Percentiles rank a stretch among this genome's conserved stretches.
phyloP scores from a whole-genome alignment of 2,329 filamentous ascomycete genomes.

The Verticillium nubilum region DNA sequence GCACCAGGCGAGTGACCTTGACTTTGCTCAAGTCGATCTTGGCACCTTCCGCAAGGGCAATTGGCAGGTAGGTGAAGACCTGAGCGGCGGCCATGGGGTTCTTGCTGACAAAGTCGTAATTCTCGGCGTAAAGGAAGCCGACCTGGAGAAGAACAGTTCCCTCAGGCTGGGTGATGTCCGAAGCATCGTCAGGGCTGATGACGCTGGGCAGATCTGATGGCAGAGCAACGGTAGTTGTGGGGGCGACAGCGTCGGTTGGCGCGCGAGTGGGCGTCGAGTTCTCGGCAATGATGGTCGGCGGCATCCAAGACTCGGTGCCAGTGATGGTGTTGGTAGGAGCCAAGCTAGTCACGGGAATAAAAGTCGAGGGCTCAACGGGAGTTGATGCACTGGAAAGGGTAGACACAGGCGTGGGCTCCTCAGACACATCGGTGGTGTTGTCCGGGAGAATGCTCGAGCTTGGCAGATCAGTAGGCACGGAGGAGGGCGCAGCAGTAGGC shows the following conservation, averaged over 20 bases:
- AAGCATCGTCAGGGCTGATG: slow-evolving; percentile 64
- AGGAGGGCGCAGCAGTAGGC: not conserved
- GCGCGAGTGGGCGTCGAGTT: slow-evolving; percentile 29
- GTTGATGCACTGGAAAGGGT: slow-evolving; percentile 1
- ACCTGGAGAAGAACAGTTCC: slow-evolving; percentile 74
- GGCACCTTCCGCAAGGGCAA: slow-evolving; percentile 59
- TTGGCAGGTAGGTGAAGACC: slow-evolving; percentile 74
- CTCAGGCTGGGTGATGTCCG: slow-evolving; percentile 45
- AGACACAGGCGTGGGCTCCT: slow-evolving; percentile 5
- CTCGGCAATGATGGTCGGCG: slow-evolving; percentile 57
- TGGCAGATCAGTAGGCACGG: not conserved
- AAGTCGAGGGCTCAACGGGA: not conserved
- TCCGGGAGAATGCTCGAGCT: not conserved
- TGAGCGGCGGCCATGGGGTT: slow-evolving; percentile 71
- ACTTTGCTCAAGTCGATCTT: slow-evolving; percentile 54
- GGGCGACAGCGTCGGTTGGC: slow-evolving; percentile 32
- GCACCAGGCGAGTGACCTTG: slow-evolving; percentile 65
- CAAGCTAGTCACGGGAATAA: slow-evolving; percentile 31
- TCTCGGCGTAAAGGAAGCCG: slow-evolving; percentile 74
- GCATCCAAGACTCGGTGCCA: slow-evolving; percentile 43
- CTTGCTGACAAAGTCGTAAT: slow-evolving; percentile 76
- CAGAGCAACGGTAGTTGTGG: slow-evolving; percentile 45
- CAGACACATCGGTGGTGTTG: slow-evolving; percentile 1
- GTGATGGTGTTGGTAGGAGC: slow-evolving; percentile 36
- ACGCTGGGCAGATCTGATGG: slow-evolving; percentile 66